phyloP scores from a whole-genome alignment of 116 monocot species.

The Phalaenopsis hybrid region DNA sequence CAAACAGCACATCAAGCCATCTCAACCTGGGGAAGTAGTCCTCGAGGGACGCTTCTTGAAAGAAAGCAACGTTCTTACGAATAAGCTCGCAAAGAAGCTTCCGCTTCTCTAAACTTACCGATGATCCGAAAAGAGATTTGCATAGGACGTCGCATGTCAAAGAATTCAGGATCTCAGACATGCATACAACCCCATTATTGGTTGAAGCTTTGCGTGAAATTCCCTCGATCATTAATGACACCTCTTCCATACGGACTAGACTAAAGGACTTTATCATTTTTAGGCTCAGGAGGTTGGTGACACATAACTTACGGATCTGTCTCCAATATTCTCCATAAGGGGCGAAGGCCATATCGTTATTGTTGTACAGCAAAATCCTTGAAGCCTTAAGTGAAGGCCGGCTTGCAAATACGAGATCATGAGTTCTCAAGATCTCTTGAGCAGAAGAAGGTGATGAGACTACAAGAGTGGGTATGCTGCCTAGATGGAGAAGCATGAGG shows the following conservation, averaged over 20 bases:
- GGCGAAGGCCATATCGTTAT: background rate
- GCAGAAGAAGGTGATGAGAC: background rate
- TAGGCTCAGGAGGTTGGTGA: background rate
- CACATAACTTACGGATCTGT: background rate
- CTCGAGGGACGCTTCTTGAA: background rate
- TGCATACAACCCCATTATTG: slow-evolving; percentile 5
- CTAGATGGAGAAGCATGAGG: background rate
- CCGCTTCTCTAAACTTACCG: background rate
- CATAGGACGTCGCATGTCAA: slow-evolving; percentile 13
- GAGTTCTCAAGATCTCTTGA: background rate
- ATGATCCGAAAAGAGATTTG: background rate
- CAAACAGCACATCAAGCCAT: slow-evolving; percentile 11
- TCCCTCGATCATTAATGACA: background rate
- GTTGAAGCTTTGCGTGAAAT: background rate
- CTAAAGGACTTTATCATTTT: background rate
- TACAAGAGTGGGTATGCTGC: background rate
- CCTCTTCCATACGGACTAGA: background rate
- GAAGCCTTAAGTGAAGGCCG: background rate
- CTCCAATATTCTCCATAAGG: background rate
- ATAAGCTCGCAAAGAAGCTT: background rate
- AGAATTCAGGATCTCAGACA: slow-evolving; percentile 13
- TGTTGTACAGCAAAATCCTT: background rate
- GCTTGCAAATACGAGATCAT: background rate
- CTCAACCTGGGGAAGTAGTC: slow-evolving; percentile 14
- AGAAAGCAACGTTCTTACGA: background rate